Conservation (phyloP, 306 rosid genomes). For the Glycine tomentella region DNA sequence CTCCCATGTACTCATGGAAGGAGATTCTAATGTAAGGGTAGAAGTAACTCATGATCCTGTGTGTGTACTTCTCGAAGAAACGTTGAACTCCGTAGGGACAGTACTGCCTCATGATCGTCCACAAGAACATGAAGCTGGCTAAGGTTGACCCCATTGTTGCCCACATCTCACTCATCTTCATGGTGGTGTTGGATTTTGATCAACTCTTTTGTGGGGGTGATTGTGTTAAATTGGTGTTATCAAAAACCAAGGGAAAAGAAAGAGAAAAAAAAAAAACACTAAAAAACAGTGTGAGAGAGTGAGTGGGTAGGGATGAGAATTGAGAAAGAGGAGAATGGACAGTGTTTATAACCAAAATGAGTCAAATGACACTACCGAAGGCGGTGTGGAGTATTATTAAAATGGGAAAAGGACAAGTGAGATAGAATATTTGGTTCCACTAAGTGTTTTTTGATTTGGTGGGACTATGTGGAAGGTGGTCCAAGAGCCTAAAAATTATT, state of each 20-base stretch:
- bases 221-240: background rate
- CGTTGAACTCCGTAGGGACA: slow-evolving; percentile 73
- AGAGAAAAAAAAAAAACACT: no score
- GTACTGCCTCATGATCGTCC: slow-evolving; percentile 88
- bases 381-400: slow-evolving; percentile 4
- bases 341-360: slow-evolving; percentile 51
- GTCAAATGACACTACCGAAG: slow-evolving; percentile 53
- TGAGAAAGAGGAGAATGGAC: slow-evolving; percentile 20
- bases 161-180: slow-evolving; percentile 75
- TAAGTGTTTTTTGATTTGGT: slow-evolving; percentile 53
- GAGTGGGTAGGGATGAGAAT: slow-evolving; percentile 42
- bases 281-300: slow-evolving; percentile 10
- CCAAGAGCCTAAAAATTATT: slow-evolving; percentile 39
- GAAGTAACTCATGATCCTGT: slow-evolving; percentile 59
- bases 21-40: slow-evolving; percentile 77
- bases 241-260: background rate
- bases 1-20: slow-evolving; percentile 80
- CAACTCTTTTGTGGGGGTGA: background rate
- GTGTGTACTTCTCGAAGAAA: slow-evolving; percentile 58
- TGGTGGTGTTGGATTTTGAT: slow-evolving; percentile 23
- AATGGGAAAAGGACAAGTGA: slow-evolving; percentile 37
- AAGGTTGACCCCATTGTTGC: slow-evolving; percentile 79
- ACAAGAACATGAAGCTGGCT: slow-evolving; percentile 84
- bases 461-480: slow-evolving; percentile 55
- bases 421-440: slow-evolving; percentile 51